A percentile compares a stretch with the other conserved stretches of the same genome.
Evolutionary conservation across 208 protist genomes (phyloP).

Genomic region (Wallacemonas sp.): DNA sequence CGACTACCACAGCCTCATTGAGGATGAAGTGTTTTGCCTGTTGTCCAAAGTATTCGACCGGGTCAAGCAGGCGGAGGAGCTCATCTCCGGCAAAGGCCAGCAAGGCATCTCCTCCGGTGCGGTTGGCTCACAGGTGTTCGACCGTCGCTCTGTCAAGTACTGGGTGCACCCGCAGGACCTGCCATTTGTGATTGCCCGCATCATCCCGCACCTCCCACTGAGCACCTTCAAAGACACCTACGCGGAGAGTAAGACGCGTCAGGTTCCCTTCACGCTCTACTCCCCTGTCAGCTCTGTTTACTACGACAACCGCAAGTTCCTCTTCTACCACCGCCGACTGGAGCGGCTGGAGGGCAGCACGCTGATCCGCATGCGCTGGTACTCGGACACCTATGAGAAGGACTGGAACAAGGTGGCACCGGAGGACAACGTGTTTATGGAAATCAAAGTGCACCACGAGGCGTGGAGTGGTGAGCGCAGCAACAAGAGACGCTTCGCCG

Average conservation of each 20-base stretch:
- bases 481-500: constrained; percentile 86
- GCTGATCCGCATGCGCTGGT: constrained; percentile 90
- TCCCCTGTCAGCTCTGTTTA: constrained; percentile 87
- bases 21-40: constrained; percentile 73
- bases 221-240: constrained; percentile 89
- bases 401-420: constrained; percentile 72
- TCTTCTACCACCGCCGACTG: constrained; percentile 83
- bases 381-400: constrained; percentile 71
- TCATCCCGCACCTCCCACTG: constrained; percentile 84
- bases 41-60: constrained; percentile 79
- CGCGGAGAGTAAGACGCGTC: constrained; percentile 47
- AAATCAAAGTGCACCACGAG: constrained; percentile 91
- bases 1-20: constrained; percentile 58
- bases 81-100: constrained; percentile 59
- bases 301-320: constrained; percentile 87
- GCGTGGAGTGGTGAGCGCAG: constrained; percentile 87
- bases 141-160: constrained; percentile 87
- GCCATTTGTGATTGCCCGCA: constrained; percentile 86
- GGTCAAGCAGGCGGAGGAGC: constrained; percentile 65
- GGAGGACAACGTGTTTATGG: constrained; percentile 83
- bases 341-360: constrained; percentile 84
- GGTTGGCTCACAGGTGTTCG: constrained; percentile 85
- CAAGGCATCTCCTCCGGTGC: constrained; percentile 49
- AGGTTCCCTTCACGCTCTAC: constrained; percentile 67
- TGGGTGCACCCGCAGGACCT: constrained; percentile 89